Evolutionary conservation across 768 basidiomycete species (phyloP).

Genomic region (Russula foetens): DNA sequence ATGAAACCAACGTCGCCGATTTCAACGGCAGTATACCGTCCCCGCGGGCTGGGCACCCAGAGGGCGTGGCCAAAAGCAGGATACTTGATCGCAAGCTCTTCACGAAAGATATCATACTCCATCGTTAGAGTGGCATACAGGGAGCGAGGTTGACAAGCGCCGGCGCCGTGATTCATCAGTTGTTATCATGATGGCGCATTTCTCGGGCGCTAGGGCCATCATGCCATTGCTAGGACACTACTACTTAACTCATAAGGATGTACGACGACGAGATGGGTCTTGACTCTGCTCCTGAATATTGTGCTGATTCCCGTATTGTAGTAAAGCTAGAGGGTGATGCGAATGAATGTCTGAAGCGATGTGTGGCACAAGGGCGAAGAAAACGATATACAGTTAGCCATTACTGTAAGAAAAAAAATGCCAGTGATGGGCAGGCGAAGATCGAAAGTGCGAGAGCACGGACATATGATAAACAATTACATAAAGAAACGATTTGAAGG

Average conservation of each 20-base stretch:
- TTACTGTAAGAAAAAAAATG: conserved; percentile 4
- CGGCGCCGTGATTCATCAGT: background rate
- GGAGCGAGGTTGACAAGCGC: background rate
- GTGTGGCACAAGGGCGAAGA: background rate
- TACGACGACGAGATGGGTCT: no score
- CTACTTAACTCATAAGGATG: no score
- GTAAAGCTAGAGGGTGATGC: background rate
- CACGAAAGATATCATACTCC: background rate
- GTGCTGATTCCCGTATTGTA: background rate
- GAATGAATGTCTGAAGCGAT: background rate
- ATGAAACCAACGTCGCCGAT: background rate
- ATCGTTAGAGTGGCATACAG: background rate
- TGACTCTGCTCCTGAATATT: background rate
- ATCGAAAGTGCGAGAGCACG: background rate
- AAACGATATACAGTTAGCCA: conserved; percentile 8
- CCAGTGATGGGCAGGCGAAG: background rate
- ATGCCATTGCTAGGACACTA: no score
- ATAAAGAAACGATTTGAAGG: conserved; percentile 1
- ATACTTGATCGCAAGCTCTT: background rate
- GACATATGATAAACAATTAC: conserved; percentile 14
- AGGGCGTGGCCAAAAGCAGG: background rate
- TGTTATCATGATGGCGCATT: no score
- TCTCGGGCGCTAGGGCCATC: no score
- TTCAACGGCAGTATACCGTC: background rate
- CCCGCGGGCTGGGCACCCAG: background rate